Conservation (phyloP, 305 asterid species). For the Coffea humblotiana region DNA sequence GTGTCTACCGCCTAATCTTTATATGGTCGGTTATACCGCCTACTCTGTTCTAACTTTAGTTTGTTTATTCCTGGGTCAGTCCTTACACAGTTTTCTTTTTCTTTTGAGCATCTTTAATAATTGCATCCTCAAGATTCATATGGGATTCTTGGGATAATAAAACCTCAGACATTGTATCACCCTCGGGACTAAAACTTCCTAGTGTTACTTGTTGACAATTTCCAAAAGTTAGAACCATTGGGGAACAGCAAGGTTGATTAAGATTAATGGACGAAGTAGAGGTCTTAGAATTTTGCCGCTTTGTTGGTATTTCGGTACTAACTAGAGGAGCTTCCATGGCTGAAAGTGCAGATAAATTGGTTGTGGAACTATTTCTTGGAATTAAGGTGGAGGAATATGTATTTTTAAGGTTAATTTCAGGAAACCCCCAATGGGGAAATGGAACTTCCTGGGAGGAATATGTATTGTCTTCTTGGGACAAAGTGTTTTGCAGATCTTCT, state of each 20-base stretch:
- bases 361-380: conserved; percentile 2
- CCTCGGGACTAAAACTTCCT: neutral
- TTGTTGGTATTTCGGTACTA: neutral
- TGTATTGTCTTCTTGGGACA: conserved; percentile 17
- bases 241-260: conserved; percentile 8
- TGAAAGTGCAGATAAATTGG: conserved; percentile 17
- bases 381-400: neutral
- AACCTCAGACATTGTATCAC: conserved; percentile 24
- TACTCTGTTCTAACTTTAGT: too few species aligned
- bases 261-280: neutral
- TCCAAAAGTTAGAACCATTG: conserved; percentile 31
- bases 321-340: neutral
- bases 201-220: conserved; percentile 22
- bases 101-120: neutral
- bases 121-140: conserved; percentile 21
- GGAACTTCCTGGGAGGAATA: neutral
- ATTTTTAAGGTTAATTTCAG: neutral
- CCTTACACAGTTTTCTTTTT: conserved; percentile 30
- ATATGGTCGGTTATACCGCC: too few species aligned
- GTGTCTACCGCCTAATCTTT: too few species aligned
- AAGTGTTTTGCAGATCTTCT: conserved; percentile 20
- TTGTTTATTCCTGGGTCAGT: too few species aligned
- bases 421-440: too few species aligned
- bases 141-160: conserved; percentile 4
- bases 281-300: neutral